Evolutionary conservation across 2,329 filamentous ascomycete genomes (phyloP), one percentile per base, ranked within the genome.

Genomic region (Verticillium albo-atrum): DNA sequence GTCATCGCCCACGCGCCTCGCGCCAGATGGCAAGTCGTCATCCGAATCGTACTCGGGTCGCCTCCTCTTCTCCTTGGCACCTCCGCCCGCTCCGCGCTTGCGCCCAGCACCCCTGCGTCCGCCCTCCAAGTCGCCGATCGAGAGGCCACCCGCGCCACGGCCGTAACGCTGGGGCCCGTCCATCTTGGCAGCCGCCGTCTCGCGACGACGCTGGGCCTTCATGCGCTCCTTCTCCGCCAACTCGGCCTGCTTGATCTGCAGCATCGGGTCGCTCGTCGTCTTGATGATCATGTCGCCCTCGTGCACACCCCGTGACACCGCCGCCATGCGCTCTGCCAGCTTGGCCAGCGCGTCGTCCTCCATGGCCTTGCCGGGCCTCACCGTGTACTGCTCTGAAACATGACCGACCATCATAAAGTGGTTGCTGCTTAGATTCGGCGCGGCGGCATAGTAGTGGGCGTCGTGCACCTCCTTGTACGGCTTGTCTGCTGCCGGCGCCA

Each of bases 41-140:
- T 92, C 90, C 9, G 91, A 91, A 67, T 93, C 89, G 62, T 91
- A 90, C 65, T 90, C 89, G 61, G 81, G 78, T 42, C 81, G 79
- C 32, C 80, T 79, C 67, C 80, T 78, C 74, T 83, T 85, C 53
- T 77, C 73, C 63, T 82, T 82, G 30, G 75, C 72, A 14, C 75
- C 72, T 12, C 82, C 82, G 0, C 79, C 75, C 0, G 77, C 75
- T 25, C 81, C 79, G 62, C 82, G 80, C 70, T 86, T 86, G 50
- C 83, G 79, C n/a, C 75, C 74, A 25, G 76, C 78, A 14, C 70
- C 76, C 63, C 82, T 78, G 28, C 83, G 76, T 9, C 80, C 76
- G 28, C 83, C 87, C 70, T 93, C 90, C 26, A 92, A 78, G 64
- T 90, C 89, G 62, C 85, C 85, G 35, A 89, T 84, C 1, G 85